phyloP scores from a whole-genome alignment of 352 stramenopile species.

The Phytophthora vignae region DNA sequence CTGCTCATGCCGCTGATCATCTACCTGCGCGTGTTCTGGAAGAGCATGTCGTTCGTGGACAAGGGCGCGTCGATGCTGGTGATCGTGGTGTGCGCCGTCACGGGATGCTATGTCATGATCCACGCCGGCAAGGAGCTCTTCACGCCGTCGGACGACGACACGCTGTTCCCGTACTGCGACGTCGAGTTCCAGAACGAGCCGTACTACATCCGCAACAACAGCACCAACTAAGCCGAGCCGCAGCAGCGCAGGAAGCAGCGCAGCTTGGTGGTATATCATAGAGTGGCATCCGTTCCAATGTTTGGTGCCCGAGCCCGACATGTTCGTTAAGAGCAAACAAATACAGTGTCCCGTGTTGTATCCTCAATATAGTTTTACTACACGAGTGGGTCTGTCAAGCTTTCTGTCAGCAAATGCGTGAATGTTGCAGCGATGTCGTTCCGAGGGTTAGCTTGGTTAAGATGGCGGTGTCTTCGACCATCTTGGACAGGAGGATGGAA shows the following conservation, averaged over 20 bases:
- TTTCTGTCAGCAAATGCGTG: too few species aligned
- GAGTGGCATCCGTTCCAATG: too few species aligned
- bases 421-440: too few species aligned
- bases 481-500: too few species aligned
- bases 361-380: too few species aligned
- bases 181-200: conserved; percentile 49
- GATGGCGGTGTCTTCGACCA: too few species aligned
- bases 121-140: conserved; percentile 64
- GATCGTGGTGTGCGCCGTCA: conserved; percentile 48
- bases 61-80: conserved; percentile 51
- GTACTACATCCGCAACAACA: conserved; percentile 52
- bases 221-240: conserved; percentile 30
- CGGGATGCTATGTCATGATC: conserved; percentile 64
- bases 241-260: too few species aligned
- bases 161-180: conserved; percentile 68
- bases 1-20: conserved; percentile 63
- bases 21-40: conserved; percentile 59
- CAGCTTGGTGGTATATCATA: conserved; percentile 10
- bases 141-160: conserved; percentile 41
- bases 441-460: too few species aligned
- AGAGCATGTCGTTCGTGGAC: conserved; percentile 48
- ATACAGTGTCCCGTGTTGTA: too few species aligned
- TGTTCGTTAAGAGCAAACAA: too few species aligned
- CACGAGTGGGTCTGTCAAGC: too few species aligned
- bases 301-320: too few species aligned